Base-by-base conservation (phyloP, 768 basidiomycete species). In the Pleurotus cornucopiae region DNA sequence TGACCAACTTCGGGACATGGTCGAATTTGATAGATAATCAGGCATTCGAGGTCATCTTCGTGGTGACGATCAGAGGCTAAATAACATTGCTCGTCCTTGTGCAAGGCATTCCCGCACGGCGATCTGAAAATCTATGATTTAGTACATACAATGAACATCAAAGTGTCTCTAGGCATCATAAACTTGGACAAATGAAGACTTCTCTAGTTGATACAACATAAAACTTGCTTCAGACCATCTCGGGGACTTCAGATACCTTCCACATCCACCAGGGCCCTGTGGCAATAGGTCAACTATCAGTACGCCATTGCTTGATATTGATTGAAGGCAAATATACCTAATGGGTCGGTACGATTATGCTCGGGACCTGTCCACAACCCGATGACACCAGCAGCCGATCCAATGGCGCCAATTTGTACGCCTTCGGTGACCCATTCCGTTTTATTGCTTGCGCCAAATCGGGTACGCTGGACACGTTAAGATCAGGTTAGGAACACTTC, bases 341-440 rank as follows among this genome's bases (percentile, higher is more conserved):
- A 52, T 26, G 51, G 51, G 21, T 57, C 41, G 6, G 40, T 21
- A n/a, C 49, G 11, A 21, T 77, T 76, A 58, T 83, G 82, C 14
- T 63, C 63, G 12, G 76, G 76, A 6, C 80, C 79, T 0, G 83
- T 83, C 82, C 82, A 84, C 61, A 69, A 60, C 23, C 63, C 68
- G 1, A 85, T 67, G 2, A 82, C 64, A 6, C 84, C 84, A 18
- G 73, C 62, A 0, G 74, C 76, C n/a, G 80, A 80, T 5, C 80
- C 81, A 13, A 79, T 67, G 2, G 76, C 76, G 11, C 84, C 84
- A 9, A 84, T 64, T 57, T 85, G 83, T 0, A 85, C 68, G n/a
- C 74, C 79, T 58, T 85, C 83, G 11, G 73, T 77, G 1, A 70
- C 66, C 83, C 83, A 85, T 58, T 81, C 76, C 0, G 75, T 69